These are phyloP conservation scores for Tremella yokohamensis DNA, from an alignment of 768 basidiomycete species.

Conservation along the genomic window DNA sequence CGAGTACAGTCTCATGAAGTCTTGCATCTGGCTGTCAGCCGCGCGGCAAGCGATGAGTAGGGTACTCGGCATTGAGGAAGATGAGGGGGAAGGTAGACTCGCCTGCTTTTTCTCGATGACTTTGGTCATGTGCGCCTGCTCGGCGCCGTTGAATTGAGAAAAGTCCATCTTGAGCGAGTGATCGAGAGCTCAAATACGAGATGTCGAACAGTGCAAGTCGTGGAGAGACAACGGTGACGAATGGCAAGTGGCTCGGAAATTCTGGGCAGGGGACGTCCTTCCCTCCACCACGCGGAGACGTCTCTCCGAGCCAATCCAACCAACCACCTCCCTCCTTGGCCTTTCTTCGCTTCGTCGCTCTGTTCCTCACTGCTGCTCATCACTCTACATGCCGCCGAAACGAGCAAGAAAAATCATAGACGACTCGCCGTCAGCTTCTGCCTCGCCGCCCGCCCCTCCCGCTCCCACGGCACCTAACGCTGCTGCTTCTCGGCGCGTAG, in stretches of 20 bases:
- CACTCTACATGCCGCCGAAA: background rate
- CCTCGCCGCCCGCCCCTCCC: conserved; percentile 8
- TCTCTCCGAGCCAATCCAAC: no score
- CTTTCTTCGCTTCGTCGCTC: background rate
- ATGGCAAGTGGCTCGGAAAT: no score
- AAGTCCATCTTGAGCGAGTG: conserved; percentile 67
- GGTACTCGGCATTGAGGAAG: background rate
- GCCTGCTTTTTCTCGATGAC: conserved; percentile 94
- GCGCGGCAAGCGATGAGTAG: background rate
- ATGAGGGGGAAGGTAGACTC: conserved; percentile 24
- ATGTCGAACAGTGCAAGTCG: background rate
- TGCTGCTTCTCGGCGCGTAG: no score
- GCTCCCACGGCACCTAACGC: conserved; percentile 5
- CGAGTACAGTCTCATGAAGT: conserved; percentile 92
- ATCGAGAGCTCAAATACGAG: background rate
- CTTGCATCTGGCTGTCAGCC: conserved; percentile 75
- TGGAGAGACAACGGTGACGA: no score
- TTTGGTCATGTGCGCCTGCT: conserved; percentile 86
- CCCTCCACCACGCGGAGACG: no score
- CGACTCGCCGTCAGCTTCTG: conserved; percentile 19
- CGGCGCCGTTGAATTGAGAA: conserved; percentile 78
- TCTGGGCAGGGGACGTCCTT: no score
- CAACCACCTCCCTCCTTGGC: background rate
- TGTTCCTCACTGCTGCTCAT: background rate
- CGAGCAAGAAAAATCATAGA: conserved; percentile 26